Base-by-base conservation (phyloP, 768 basidiomycete genomes). In the Sporobolomyces pararoseus region DNA sequence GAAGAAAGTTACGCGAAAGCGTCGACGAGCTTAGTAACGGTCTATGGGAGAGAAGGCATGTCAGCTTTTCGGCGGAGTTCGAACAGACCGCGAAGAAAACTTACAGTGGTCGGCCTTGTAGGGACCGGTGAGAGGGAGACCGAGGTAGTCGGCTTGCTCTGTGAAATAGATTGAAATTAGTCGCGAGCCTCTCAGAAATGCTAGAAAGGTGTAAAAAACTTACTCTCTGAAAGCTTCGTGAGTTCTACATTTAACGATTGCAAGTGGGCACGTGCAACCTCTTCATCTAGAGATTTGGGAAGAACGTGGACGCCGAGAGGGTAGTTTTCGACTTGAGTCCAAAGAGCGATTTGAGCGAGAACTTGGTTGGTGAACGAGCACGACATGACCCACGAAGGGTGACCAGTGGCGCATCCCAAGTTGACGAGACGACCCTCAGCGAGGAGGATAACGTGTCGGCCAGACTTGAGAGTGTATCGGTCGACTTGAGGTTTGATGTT, bases 401-500 rank as follows among this genome's bases (percentile, higher is more conserved):
- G 95, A 66, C 95, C 95, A 76, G 95, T 98, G 47, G 92, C 95
- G 81, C 95, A 98, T 87, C 95, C 95, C 79, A 99, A 84, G 86
- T 99, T 99, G 79, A 99, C 95, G 73, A 99, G 90, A 83, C 96
- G 95, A 68, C 96, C 96, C 79, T 98, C 93, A 44, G 96, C 96
- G 71, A 99, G 90, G 60, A 99, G 88, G 81, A 99, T 89, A 82
- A 99, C 82, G 84, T 98, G 96, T 68, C 92, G 90, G 66, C 94
- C 95, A 65, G 83, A 86, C 63, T 87, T 76, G 89, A 92, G 92
- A 78, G 91, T 96, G 85, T 83, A 98, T 72, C 96, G 90, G 82
- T 99, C 96, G 57, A 99, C 96, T 83, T 99, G 96, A 75, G 96
- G 96, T 84, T 99, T 99, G 82, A 99, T 84, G 83, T 98, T 97